Base-by-base conservation (phyloP, 331 rosid species). In the Malus hybrid region DNA sequence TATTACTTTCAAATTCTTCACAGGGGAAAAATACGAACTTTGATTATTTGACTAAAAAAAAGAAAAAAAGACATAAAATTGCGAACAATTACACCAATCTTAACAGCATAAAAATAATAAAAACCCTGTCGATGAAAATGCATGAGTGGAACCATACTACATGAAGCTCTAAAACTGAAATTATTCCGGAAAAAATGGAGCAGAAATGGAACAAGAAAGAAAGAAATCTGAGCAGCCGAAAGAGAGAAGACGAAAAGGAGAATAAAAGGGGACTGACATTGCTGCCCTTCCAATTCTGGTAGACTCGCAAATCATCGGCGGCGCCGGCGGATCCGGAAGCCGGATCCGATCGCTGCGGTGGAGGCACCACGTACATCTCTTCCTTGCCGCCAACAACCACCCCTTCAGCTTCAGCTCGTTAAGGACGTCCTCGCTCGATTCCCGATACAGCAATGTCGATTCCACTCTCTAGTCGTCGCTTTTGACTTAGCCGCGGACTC, bases 241-340 rank as follows among this genome's bases (percentile, higher is more conserved):
- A 28, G 19, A 74, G 22, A 52, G 50, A 57, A 63, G 27, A 3
- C 15, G 33, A 59, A 76, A 67, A 36, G 14, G 57, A 16, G 27
- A 42, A 15, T 4, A 33, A 81, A 74, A 20, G 22, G 1, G 67
- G 70, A 76, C 90, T 81, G 57, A 94, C 98, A 87, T 94, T 94
- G 83, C 93, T 90, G 69, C 98, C 98, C 73, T 91, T 91, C 98
- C 98, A 94, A 14, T 87, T 80, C 82, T 94, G 96, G 80, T 83
- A 94, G 74, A 90, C 93, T 77, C 83, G 90, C 50, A 84, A 85
- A 87, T 94, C 96, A 71, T 44, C 60, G 82, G 85, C 69, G 54
- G 76, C 83, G 65, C 60, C 76, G 36, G 83, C 65, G 79, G 96
- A 87, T 90, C 92, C 92, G 66, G 93, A 77, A 24, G 70, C 91